Percentiles rank a stretch among this genome's conserved stretches.
Evolutionary conservation across 2,329 filamentous ascomycete genomes (phyloP).

Genomic region (Hypoxylon sp.): DNA sequence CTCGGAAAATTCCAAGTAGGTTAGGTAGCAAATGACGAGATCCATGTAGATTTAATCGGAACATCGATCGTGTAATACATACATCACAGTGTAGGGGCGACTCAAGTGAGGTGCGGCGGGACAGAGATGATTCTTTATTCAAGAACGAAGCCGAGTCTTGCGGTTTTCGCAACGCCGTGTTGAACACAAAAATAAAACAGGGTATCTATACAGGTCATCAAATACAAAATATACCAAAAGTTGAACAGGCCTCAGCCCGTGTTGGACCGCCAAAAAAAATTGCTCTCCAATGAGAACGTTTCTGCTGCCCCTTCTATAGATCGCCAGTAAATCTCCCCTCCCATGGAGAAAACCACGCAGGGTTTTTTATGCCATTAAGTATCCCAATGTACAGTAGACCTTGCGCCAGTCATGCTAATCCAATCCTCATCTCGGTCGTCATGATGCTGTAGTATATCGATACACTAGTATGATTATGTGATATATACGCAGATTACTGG

Average conservation of each 20-base stretch:
- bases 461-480: constrained; percentile 38
- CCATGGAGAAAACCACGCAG: constrained; percentile 10
- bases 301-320: constrained; percentile 35
- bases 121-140: constrained; percentile 39
- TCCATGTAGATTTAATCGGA: background rate
- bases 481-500: constrained; percentile 44
- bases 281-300: constrained; percentile 21
- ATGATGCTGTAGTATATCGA: constrained; percentile 43
- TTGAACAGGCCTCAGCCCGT: constrained; percentile 13
- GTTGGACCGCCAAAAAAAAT: constrained; percentile 11
- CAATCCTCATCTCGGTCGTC: constrained; percentile 45
- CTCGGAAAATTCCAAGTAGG: background rate
- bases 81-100: background rate
- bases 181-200: constrained; percentile 40
- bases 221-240: constrained; percentile 38
- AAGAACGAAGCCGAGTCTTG: constrained; percentile 28
- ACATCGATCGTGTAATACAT: background rate
- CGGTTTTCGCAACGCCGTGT: constrained; percentile 30
- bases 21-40: background rate
- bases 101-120: constrained; percentile 11
- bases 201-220: constrained; percentile 48
- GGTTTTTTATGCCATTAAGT: constrained; percentile 42
- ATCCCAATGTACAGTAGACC: constrained; percentile 42
- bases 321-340: constrained; percentile 21
- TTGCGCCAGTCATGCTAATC: constrained; percentile 49